phyloP scores from a whole-genome alignment of 805 yeast genomes.

The Saccharomyces mikatae region DNA sequence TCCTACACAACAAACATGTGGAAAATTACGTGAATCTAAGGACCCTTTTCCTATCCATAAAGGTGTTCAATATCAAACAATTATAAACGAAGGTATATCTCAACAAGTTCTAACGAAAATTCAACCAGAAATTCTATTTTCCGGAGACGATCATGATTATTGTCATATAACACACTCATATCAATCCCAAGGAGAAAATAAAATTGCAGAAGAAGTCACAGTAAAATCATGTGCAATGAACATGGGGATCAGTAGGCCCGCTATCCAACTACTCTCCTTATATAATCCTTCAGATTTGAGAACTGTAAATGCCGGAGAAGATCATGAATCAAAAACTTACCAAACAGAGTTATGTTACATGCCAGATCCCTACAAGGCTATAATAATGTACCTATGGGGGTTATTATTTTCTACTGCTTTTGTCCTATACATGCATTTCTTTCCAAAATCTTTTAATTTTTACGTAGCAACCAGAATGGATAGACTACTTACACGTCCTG shows the following conservation, averaged over 20 bases:
- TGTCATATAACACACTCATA: constrained; percentile 63
- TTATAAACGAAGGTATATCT: constrained; percentile 55
- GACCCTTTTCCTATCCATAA: constrained; percentile 56
- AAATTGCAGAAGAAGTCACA: constrained; percentile 61
- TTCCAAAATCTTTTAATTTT: constrained; percentile 25
- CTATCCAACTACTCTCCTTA: constrained; percentile 73
- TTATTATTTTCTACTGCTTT: constrained; percentile 14
- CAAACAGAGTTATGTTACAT: constrained; percentile 47
- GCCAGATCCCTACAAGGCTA: constrained; percentile 45
- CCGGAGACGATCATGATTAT: constrained; percentile 97
- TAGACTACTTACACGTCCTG: background rate
- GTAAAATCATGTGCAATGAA: constrained; percentile 90
- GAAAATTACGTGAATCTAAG: constrained; percentile 63
- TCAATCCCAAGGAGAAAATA: constrained; percentile 14
- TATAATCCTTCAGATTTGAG: constrained; percentile 34
- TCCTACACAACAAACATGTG: constrained; percentile 58
- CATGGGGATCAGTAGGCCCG: constrained; percentile 81
- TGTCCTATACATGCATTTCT: constrained; percentile 20
- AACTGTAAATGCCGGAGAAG: constrained; percentile 6
- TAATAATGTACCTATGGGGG: constrained; percentile 30
- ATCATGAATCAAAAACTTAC: constrained; percentile 19
- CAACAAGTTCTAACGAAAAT: constrained; percentile 49
- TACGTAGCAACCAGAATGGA: constrained; percentile 7
- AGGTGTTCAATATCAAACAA: constrained; percentile 88
- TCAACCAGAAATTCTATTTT: constrained; percentile 61